Evolutionary conservation across 2,329 filamentous ascomycete species (phyloP).

Genomic region (Aspergillus puulaauensis): DNA sequence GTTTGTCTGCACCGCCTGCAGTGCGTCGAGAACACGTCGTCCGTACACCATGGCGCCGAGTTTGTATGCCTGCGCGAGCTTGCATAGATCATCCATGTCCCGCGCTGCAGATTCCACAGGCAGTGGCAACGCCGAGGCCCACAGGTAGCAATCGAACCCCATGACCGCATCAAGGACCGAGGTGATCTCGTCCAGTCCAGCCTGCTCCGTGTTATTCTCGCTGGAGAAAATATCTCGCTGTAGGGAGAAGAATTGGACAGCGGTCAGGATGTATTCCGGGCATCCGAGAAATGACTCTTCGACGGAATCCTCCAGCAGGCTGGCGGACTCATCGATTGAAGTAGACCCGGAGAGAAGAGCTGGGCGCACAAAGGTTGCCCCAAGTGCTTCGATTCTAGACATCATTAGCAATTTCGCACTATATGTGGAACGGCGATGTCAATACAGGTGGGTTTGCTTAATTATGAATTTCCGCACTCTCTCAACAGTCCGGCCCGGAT

Average conservation of each 20-base stretch:
- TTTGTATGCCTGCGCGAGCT: constrained; percentile 29
- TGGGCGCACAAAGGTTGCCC: constrained; percentile 33
- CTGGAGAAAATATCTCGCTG: constrained; percentile 25
- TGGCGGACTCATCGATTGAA: constrained; percentile 13
- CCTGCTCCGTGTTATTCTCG: neutral
- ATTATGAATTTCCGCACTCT: constrained; percentile 30
- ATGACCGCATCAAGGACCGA: constrained; percentile 20
- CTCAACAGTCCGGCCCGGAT: constrained; percentile 28
- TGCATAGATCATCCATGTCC: constrained; percentile 23
- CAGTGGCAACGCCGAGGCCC: constrained; percentile 23
- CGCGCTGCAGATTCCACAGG: constrained; percentile 7
- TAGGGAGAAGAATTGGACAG: constrained; percentile 27
- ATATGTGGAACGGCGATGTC: neutral
- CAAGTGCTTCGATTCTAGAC: constrained; percentile 34
- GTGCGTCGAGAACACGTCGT: constrained; percentile 29
- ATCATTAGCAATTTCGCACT: neutral
- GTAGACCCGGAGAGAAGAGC: constrained; percentile 26
- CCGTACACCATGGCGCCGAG: constrained; percentile 32
- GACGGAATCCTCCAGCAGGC: constrained; percentile 24
- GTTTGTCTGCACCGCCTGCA: constrained; percentile 8
- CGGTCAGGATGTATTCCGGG: constrained; percentile 31
- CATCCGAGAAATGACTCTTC: constrained; percentile 39
- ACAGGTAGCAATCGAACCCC: constrained; percentile 27
- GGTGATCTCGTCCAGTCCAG: constrained; percentile 13
- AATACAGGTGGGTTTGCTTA: constrained; percentile 31